phyloP scores from a whole-genome alignment of 768 basidiomycete genomes.

The Amanita exitialis region DNA sequence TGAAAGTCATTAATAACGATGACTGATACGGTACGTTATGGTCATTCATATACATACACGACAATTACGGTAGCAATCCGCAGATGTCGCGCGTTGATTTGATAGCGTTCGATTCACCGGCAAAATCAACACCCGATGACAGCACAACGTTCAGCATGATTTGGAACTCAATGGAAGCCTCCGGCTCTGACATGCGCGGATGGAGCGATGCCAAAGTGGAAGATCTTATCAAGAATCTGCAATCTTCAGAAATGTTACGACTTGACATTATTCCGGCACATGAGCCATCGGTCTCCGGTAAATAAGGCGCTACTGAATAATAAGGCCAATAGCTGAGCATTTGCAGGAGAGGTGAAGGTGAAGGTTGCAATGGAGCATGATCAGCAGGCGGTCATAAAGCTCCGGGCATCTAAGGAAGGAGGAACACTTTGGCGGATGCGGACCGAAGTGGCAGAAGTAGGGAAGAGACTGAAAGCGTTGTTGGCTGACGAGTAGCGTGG shows the following conservation, averaged over 20 bases:
- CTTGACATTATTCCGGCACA: conserved; percentile 46
- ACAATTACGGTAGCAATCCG: conserved; percentile 2
- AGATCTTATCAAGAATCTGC: conserved; percentile 41
- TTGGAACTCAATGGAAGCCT: conserved; percentile 45
- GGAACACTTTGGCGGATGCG: conserved; percentile 67
- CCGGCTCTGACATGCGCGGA: conserved; percentile 36
- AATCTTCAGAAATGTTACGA: conserved; percentile 28
- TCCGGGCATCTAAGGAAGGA: conserved; percentile 58
- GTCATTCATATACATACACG: background rate
- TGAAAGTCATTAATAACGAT: conserved; percentile 3
- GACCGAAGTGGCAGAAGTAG: conserved; percentile 33
- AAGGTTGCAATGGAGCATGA: background rate
- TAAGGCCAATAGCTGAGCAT: background rate
- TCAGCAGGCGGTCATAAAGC: conserved; percentile 27
- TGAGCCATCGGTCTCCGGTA: conserved; percentile 52
- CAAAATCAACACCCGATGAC: conserved; percentile 2
- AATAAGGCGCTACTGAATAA: conserved; percentile 1
- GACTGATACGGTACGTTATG: background rate
- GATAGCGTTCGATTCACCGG: conserved; percentile 64
- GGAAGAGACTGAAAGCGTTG: conserved; percentile 32
- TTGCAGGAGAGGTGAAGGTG: conserved; percentile 2
- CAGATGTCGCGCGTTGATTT: conserved; percentile 40
- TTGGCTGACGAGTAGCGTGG: conserved; percentile 16
- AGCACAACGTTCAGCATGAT: conserved; percentile 32
- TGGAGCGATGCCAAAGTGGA: conserved; percentile 59